These are phyloP conservation scores for Fusarium pininemorale DNA, from an alignment of 2,329 filamentous ascomycete genomes.

Conservation along the genomic window DNA sequence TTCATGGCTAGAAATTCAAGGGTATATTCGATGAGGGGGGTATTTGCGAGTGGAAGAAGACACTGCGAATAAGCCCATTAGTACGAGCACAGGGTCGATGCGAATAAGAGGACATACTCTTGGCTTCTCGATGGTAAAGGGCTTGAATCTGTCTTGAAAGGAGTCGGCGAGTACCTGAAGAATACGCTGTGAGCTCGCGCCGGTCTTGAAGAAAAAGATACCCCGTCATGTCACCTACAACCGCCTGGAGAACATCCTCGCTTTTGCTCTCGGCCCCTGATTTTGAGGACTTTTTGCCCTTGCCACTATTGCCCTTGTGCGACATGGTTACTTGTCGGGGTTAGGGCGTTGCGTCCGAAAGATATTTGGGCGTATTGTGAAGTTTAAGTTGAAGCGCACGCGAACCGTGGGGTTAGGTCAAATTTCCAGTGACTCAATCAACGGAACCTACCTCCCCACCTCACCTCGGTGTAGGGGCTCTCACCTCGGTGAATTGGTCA, in stretches of 20 bases:
- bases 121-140: conserved; percentile 88
- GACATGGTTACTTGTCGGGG: conserved; percentile 51
- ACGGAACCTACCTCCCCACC: conserved; percentile 31
- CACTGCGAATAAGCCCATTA: conserved; percentile 66
- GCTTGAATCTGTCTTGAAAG: conserved; percentile 90
- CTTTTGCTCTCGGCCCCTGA: conserved; percentile 62
- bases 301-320: conserved; percentile 56
- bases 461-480: conserved; percentile 39
- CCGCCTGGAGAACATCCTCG: conserved; percentile 67
- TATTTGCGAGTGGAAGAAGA: conserved; percentile 91
- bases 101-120: conserved; percentile 65
- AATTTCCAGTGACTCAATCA: conserved; percentile 46
- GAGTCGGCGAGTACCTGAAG: conserved; percentile 87
- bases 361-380: conserved; percentile 19
- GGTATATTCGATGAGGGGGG: conserved; percentile 95
- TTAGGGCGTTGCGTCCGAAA: conserved; percentile 21
- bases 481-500: conserved; percentile 10
- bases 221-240: conserved; percentile 55
- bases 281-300: conserved; percentile 64
- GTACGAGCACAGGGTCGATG: background rate
- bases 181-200: conserved; percentile 32
- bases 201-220: conserved; percentile 22
- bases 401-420: conserved; percentile 32
- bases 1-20: conserved; percentile 96
- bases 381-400: conserved; percentile 18